Base-by-base conservation (phyloP, 2,329 filamentous ascomycete genomes). In the Cladosporium phlei region DNA sequence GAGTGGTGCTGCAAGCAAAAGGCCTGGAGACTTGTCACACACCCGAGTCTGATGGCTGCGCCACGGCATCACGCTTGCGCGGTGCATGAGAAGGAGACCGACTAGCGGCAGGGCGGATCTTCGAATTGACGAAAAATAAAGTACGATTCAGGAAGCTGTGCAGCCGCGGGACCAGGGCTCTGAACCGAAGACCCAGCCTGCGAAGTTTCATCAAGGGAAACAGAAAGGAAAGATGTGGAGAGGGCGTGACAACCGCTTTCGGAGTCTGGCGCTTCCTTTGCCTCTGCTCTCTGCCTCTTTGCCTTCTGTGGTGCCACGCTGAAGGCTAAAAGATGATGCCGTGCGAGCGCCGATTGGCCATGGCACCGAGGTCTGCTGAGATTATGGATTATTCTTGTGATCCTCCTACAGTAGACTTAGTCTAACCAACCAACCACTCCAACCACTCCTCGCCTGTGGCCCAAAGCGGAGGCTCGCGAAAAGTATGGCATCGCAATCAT, bases 51-150 rank as follows among this genome's bases (percentile, higher is more conserved):
- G 32, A 21, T 16, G 29, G 32, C 42, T 37, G 42, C 32, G 42
- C 32, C 42, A 45, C 42, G 42, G 42, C 32, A 45, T 45, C 30
- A 45, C 33, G 40, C 42, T 45, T 45, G 42, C 42, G 42, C 32
- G 32, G 42, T 45, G 42, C 32, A 45, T 45, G 42, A 24, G 32
- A 45, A 25, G 42, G 24, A 21, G 21, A n/a, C 19, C 42, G 29
- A 33, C 30, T 45, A 45, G 42, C 42, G 39, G 24, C 16, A 42
- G 22, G 40, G 24, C 42, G 42, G 42, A 35, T 45, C 42, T 37
- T 28, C 33, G 9, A 37, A 45, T 27, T 45, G 42, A 37, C 22
- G 42, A 45, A 14, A 32, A 34, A 32, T 9, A 34, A 29, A n/a
- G n/a, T 28, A 29, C 42, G 42, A 45, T 45, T 45, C 42, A 45